Base-by-base conservation (phyloP, 1,139 yeast genomes). In the Yamadazyma membranifaciens region DNA sequence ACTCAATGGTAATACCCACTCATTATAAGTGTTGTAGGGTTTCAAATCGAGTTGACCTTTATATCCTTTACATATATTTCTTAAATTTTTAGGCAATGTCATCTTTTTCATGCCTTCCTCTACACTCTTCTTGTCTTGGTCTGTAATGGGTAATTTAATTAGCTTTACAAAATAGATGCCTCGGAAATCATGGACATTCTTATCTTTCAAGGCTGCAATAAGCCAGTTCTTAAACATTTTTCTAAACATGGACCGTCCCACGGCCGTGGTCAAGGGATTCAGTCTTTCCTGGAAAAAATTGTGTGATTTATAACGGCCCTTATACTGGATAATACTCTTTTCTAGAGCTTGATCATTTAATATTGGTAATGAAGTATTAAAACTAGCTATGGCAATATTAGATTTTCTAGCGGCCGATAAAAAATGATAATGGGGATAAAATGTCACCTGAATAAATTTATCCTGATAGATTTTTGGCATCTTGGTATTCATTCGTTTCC, bases 21-120 rank as follows among this genome's bases (percentile, higher is more conserved):
- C 85, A 37, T 81, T 83, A 57, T 75, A 69, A 44, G 51, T 50
- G 78, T 69, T 38, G 74, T 73, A 52, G 66, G 60, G 47, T 76
- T 63, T 43, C 75, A 65, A 54, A 74, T 83, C 57, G 3, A 34
- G 26, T 13, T 24, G n/a, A 3, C 36, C 36, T 14, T 12, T 26
- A 10, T 13, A 34, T 11, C 12, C 75, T 78, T 34, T 34, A 43
- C 16, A 13, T 31, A 32, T 9, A 12, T 25, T 33, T 26, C 20
- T 14, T 7, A 33, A 20, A 14, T 26, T n/a, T 33, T 26, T 12
- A 6, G 26, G 26, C 14, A 22, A 12, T 14, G 24, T 33, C 36
- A 33, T 33, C 20, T 13, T 22, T 17, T 24, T 34, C 36, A 34
- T 22, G 5, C 36, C 31, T 26, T n/a, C 31, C 4, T 6, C 3